Evolutionary conservation across 495 filamentous ascomycete species (phyloP).

Genomic region (Lepidopterella palustris): DNA sequence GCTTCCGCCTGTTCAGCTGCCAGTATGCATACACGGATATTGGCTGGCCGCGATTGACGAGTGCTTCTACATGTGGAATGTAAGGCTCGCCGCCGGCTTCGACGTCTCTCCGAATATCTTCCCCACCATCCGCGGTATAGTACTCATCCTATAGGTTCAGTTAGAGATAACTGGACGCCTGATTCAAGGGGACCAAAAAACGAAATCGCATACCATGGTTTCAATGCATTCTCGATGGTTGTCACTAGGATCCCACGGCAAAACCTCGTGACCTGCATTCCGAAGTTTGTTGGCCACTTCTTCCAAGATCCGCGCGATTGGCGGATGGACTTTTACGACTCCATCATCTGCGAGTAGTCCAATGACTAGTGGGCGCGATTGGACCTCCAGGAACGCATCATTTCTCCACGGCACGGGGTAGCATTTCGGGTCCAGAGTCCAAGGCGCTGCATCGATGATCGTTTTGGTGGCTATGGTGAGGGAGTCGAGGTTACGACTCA

Average conservation of each 20-base stretch:
- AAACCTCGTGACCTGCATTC: constrained; percentile 43
- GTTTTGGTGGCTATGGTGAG: constrained; percentile 35
- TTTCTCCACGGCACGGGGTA: constrained; percentile 45
- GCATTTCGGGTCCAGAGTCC: constrained; percentile 45
- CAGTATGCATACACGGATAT: constrained; percentile 52
- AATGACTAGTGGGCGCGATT: constrained; percentile 41
- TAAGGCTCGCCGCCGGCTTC: constrained; percentile 46
- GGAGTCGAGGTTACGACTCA: constrained; percentile 43
- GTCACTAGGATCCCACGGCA: constrained; percentile 42
- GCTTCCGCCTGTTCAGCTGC: constrained; percentile 50
- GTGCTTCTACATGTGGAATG: constrained; percentile 44
- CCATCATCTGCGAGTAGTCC: constrained; percentile 48
- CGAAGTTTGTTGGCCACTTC: constrained; percentile 37
- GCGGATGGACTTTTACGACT: constrained; percentile 44
- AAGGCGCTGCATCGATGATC: constrained; percentile 39
- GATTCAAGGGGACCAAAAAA: background rate
- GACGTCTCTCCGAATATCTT: constrained; percentile 48
- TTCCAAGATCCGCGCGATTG: constrained; percentile 36
- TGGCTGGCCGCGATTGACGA: constrained; percentile 35
- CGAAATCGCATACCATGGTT: constrained; percentile 40
- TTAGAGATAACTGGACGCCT: background rate
- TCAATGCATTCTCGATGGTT: constrained; percentile 43
- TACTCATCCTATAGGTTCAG: constrained; percentile 28
- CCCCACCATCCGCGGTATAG: constrained; percentile 51
- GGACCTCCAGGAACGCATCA: constrained; percentile 37